These are phyloP conservation scores for Triangularia verruculosa DNA, from an alignment of 2,329 filamentous ascomycete species.

Conservation along the genomic window DNA sequence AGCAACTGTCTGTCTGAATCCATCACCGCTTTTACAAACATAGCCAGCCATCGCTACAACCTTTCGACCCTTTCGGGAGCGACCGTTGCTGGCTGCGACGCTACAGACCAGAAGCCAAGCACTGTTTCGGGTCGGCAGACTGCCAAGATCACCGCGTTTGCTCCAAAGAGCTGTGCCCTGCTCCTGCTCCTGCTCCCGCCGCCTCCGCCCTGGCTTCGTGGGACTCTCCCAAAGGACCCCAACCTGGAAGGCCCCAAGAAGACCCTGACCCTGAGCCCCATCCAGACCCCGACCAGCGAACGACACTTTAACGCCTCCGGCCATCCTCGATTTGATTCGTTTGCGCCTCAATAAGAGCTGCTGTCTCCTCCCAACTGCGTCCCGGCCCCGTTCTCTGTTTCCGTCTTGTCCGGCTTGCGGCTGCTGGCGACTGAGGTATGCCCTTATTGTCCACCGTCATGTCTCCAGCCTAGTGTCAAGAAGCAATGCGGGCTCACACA, in stretches of 20 bases:
- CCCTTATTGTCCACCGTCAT: slow-evolving; percentile 17
- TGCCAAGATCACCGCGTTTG: slow-evolving; percentile 11
- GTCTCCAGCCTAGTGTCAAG: slow-evolving; percentile 15
- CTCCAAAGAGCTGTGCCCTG: slow-evolving; percentile 12
- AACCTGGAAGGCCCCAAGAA: neutral
- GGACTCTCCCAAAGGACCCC: slow-evolving; percentile 4
- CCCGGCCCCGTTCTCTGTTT: neutral
- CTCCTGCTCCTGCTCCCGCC: slow-evolving; percentile 2
- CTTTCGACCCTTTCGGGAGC: neutral
- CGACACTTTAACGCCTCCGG: slow-evolving; percentile 1
- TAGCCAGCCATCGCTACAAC: neutral
- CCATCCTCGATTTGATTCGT: neutral
- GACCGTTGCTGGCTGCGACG: slow-evolving; percentile 1
- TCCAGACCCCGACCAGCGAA: neutral
- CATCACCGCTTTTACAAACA: neutral
- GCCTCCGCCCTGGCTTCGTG: neutral
- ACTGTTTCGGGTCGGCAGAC: slow-evolving; percentile 4
- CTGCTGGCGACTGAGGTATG: slow-evolving; percentile 14
- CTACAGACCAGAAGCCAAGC: slow-evolving; percentile 7
- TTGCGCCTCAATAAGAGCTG: neutral
- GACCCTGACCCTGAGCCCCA: slow-evolving; percentile 16
- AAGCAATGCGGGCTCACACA: slow-evolving; percentile 29
- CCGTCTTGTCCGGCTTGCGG: neutral
- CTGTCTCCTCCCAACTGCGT: neutral
- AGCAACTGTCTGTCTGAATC: neutral